Base-by-base conservation (phyloP, 345 rosid species). In the Arabidopsis arenosa region DNA sequence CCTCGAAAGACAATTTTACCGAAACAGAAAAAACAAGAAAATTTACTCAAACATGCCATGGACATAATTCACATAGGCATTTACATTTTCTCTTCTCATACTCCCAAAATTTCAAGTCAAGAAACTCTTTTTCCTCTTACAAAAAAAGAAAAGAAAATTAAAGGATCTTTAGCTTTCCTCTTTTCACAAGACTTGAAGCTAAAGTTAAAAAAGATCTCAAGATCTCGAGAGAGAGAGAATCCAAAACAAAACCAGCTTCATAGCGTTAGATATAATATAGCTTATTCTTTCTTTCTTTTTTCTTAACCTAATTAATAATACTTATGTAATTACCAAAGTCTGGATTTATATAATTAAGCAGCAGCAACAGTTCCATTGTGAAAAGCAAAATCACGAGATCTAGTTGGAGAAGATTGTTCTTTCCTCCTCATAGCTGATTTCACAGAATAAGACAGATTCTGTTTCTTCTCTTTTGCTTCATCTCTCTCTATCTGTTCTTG, bases 401-500 rank as follows among this genome's bases (percentile, higher is more conserved):
- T 73, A 15, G 70, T 66, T 55, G 81, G 81, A 12, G 81, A 79
- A 68, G 81, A 60, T 49, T 69, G 40, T 49, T 79, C 82, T 39
- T 76, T 82, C 82, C 83, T 81, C 74, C 78, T 84, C 92, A 55
- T 78, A 45, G 71, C 85, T 60, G 81, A 58, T 80, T 76, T 83
- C 83, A 88, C 83, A n/a, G 98, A 90, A 49, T 87, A 80, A 55
- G 96, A 86, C 14, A 88, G 76, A 70, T 73, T 87, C 83, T 76
- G 28, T 70, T 79, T 91, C 84, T 82, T 88, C 79, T 87, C 94
- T 21, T 77, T 76, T 7, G 83, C 87, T 75, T 87, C 92, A 68
- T 93, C 94, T n/a, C 79, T 78, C 8, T 93, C 98, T 45, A 91
- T 91, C 62, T 88, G 91, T 66, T 91, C 93, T 77, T 81, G 84